Evolutionary conservation across 441 rosid species (phyloP).

Genomic region (Gossypium lobatum): DNA sequence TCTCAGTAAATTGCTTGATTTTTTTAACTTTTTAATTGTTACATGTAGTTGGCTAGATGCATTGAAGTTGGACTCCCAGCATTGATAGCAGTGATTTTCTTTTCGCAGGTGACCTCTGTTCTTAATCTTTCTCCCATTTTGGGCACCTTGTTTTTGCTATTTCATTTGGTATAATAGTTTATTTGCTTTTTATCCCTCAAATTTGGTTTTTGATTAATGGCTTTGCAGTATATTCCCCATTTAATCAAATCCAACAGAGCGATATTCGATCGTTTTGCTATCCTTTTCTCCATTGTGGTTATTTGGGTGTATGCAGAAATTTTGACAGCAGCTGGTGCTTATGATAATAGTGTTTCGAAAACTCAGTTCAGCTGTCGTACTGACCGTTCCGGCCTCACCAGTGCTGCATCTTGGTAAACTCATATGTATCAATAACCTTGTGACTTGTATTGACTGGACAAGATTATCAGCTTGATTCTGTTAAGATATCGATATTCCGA

Average conservation of each 20-base stretch:
- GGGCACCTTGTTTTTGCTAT: background rate
- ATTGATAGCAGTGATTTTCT: constrained; percentile 46
- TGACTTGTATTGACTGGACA: background rate
- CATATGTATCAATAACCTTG: background rate
- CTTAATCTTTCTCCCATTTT: background rate
- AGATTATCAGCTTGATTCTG: background rate
- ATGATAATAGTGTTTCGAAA: constrained; percentile 36
- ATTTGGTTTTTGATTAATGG: background rate
- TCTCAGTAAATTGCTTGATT: background rate
- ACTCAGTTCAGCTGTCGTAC: constrained; percentile 74
- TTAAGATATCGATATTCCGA: background rate
- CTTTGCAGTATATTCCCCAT: constrained; percentile 61
- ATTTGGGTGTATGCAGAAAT: constrained; percentile 70
- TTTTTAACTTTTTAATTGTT: background rate
- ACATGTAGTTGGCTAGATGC: constrained; percentile 65
- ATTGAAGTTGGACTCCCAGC: constrained; percentile 82
- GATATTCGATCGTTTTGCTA: constrained; percentile 40
- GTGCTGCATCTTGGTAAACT: constrained; percentile 68
- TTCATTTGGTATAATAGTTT: no score
- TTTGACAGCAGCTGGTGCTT: constrained; percentile 73
- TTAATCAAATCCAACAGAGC: constrained; percentile 38
- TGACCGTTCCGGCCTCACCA: constrained; percentile 70
- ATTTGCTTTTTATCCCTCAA: no score
- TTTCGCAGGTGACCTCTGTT: constrained; percentile 56
- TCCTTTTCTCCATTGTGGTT: constrained; percentile 47